Evolutionary conservation across 164 flowering plant genomes (phyloP).

Genomic region (Kalanchoe fedtschenkoi): DNA sequence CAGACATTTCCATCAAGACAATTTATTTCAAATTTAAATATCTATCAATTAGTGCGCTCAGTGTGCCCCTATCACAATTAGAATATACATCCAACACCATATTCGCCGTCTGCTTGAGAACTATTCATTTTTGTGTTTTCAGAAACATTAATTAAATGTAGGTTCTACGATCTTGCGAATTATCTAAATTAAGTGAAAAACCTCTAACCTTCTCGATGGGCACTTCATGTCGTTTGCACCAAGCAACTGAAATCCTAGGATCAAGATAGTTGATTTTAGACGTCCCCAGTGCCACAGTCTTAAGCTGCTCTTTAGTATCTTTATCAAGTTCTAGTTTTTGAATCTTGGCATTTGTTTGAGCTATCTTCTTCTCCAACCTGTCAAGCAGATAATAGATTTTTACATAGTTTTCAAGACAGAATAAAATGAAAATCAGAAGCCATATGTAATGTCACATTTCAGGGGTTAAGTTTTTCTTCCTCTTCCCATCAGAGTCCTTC

Average conservation of each 20-base stretch:
- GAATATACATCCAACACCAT: no score
- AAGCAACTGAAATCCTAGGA: constrained; percentile 94
- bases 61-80: no score
- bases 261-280: constrained; percentile 94
- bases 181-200: no score
- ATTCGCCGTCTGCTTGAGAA: no score
- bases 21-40: no score
- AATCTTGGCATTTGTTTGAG: constrained; percentile 56
- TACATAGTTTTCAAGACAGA: neutral
- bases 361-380: constrained; percentile 78
- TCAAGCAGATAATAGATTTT: neutral
- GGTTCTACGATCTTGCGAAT: no score
- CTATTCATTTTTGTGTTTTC: no score
- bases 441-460: constrained; percentile 52
- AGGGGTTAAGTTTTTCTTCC: constrained; percentile 61
- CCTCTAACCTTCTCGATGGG: constrained; percentile 86
- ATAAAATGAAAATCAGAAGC: neutral
- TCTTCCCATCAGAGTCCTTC: constrained; percentile 70
- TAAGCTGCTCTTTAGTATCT: constrained; percentile 75
- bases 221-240: constrained; percentile 99
- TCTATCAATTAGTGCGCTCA: no score
- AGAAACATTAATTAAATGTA: no score
- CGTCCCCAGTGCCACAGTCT: constrained; percentile 91
- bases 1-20: no score
- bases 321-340: constrained; percentile 73